These are phyloP conservation scores for Mortierella sp. DNA, from an alignment of 371 early-diverging fungal species.

Conservation along the genomic window DNA sequence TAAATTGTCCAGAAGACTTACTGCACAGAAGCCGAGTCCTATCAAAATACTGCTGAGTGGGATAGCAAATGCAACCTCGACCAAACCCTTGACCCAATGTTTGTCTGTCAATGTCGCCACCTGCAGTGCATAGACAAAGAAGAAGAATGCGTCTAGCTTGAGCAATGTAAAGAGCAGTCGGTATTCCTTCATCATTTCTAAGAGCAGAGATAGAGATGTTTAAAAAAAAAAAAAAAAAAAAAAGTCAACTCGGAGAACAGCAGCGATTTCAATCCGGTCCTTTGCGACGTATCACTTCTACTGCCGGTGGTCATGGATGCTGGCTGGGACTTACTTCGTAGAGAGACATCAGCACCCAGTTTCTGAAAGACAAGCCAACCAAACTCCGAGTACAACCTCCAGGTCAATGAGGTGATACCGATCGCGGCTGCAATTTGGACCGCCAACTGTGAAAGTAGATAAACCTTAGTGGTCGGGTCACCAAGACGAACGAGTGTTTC, in stretches of 20 bases:
- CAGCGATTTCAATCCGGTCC: neutral
- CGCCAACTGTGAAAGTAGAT: slow-evolving; percentile 33
- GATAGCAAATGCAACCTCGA: slow-evolving; percentile 39
- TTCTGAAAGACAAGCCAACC: slow-evolving; percentile 50
- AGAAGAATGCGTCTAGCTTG: slow-evolving; percentile 48
- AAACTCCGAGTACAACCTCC: slow-evolving; percentile 44
- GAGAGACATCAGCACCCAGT: slow-evolving; percentile 40
- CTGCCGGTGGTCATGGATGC: neutral
- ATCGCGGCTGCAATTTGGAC: slow-evolving; percentile 21
- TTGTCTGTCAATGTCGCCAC: slow-evolving; percentile 34
- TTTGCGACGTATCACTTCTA: too few relatives aligned
- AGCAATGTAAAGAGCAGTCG: slow-evolving; percentile 39
- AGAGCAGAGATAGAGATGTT: neutral
- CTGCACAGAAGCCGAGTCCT: slow-evolving; percentile 30
- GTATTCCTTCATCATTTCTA: slow-evolving; percentile 52
- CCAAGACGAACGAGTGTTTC: slow-evolving; percentile 13
- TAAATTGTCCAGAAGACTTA: slow-evolving; percentile 6
- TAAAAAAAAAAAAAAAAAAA: neutral
- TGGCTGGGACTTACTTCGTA: slow-evolving; percentile 28
- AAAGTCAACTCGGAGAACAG: neutral
- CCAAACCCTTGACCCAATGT: slow-evolving; percentile 38
- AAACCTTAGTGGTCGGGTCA: slow-evolving; percentile 20
- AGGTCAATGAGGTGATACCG: slow-evolving; percentile 35
- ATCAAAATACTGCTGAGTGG: slow-evolving; percentile 35
- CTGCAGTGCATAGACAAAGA: slow-evolving; percentile 46